Conservation (phyloP, 495 filamentous ascomycete species). For the Usnea hakonensis region DNA sequence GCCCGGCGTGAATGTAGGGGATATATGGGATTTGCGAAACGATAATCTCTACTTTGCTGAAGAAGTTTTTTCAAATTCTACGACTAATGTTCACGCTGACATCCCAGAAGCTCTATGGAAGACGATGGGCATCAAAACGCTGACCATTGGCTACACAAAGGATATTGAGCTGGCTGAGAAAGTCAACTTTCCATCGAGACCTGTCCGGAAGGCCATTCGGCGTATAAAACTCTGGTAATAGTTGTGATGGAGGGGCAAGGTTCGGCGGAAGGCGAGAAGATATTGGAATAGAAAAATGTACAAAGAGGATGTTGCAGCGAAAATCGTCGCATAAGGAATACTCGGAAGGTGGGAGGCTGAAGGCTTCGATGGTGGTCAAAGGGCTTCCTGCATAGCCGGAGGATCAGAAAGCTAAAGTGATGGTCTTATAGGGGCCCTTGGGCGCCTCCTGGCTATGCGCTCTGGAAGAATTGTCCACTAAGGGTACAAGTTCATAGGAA, state of each 20-base stretch:
- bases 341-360: not conserved
- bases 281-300: not conserved
- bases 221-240: not conserved
- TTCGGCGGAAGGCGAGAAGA: not conserved
- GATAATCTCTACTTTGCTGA: not conserved
- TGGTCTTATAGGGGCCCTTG: not conserved
- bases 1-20: not conserved
- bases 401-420: not conserved
- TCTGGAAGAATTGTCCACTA: not conserved
- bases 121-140: not conserved
- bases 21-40: not conserved
- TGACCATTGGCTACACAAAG: not conserved
- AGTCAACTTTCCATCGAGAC: not conserved
- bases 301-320: not conserved
- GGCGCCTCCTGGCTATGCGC: not conserved
- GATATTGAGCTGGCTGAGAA: not conserved
- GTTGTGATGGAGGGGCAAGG: not conserved
- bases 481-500: conserved; percentile 2
- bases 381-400: not conserved
- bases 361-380: not conserved
- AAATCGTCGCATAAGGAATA: not conserved
- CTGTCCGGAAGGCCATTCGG: not conserved
- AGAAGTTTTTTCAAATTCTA: not conserved
- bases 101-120: not conserved
- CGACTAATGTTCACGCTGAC: not conserved